Evolutionary conservation across 1,284 basidiomycete genomes (phyloP).

Genomic region (Porogramme epimiltina): DNA sequence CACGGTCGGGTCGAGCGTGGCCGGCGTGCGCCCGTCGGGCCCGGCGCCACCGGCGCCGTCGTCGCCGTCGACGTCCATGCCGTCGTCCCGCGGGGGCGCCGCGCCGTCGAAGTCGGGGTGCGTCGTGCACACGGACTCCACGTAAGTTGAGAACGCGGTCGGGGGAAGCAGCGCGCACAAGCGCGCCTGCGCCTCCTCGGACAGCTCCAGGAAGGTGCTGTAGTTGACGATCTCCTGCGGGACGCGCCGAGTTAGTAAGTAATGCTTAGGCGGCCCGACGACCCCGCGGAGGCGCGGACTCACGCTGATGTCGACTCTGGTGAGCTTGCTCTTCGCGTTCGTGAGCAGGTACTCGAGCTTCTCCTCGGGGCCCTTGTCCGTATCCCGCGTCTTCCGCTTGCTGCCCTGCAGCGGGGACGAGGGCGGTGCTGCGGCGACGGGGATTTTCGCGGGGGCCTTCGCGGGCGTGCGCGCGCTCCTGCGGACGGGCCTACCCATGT

Average conservation of each 20-base stretch:
- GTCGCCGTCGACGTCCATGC: slow-evolving; percentile 32
- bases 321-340: slow-evolving; percentile 52
- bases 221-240: slow-evolving; percentile 54
- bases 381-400: slow-evolving; percentile 20
- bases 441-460: neutral
- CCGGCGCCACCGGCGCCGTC: neutral
- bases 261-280: neutral
- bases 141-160: slow-evolving; percentile 47
- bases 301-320: slow-evolving; percentile 53
- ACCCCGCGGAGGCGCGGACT: slow-evolving; percentile 29
- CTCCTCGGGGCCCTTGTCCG: slow-evolving; percentile 17
- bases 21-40: slow-evolving; percentile 7
- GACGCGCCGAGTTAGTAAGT: slow-evolving; percentile 6
- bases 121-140: slow-evolving; percentile 36
- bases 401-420: slow-evolving; percentile 2
- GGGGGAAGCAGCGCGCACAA: slow-evolving; percentile 50
- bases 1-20: slow-evolving; percentile 40
- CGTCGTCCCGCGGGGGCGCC: neutral
- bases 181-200: slow-evolving; percentile 41
- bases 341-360: slow-evolving; percentile 40
- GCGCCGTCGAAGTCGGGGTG: slow-evolving; percentile 38
- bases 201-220: slow-evolving; percentile 50
- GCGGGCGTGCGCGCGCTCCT: slow-evolving; percentile 10
- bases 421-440: neutral
- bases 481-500: too few relatives aligned